Percentiles rank a stretch among this genome's conserved stretches.
Conservation (phyloP, 148 eudicot species). For the Spergularia marina region DNA sequence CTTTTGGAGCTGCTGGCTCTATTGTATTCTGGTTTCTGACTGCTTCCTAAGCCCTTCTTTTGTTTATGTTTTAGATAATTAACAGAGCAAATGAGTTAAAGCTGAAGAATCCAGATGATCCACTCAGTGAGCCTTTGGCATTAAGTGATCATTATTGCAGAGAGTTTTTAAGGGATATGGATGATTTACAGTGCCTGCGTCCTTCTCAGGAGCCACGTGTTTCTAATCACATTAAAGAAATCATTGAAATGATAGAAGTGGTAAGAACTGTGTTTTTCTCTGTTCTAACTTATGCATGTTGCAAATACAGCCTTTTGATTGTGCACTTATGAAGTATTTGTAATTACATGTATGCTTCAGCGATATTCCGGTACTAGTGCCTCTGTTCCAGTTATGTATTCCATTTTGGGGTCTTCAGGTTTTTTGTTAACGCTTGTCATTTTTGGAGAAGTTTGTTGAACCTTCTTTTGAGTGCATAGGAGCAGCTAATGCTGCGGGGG, state of each 20-base stretch:
- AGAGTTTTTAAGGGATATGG: constrained; percentile 75
- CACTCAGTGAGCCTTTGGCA: constrained; percentile 48
- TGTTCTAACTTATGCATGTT: constrained; percentile 1
- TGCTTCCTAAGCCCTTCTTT: constrained; percentile 11
- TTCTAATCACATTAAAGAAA: constrained; percentile 79
- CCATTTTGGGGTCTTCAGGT: no score
- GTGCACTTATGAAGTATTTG: no score
- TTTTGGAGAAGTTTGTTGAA: no score
- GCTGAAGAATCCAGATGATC: constrained; percentile 38
- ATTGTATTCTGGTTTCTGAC: constrained; percentile 16
- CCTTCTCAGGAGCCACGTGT: constrained; percentile 86
- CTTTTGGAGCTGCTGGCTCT: neutral
- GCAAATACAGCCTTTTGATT: neutral
- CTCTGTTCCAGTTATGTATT: no score
- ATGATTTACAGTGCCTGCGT: constrained; percentile 78
- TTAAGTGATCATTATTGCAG: constrained; percentile 64
- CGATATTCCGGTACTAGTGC: no score
- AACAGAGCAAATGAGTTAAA: constrained; percentile 73
- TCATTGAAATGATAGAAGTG: constrained; percentile 73
- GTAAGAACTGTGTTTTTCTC: constrained; percentile 30
- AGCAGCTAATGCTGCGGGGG: no score
- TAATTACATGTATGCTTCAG: no score
- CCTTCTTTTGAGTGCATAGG: no score
- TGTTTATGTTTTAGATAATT: constrained; percentile 54
- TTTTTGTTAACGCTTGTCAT: no score